A percentile compares a stretch with the other conserved stretches of the same genome.
Conservation (phyloP, 2,329 filamentous ascomycete species). For the Pseudovirgaria hyperparasitica region DNA sequence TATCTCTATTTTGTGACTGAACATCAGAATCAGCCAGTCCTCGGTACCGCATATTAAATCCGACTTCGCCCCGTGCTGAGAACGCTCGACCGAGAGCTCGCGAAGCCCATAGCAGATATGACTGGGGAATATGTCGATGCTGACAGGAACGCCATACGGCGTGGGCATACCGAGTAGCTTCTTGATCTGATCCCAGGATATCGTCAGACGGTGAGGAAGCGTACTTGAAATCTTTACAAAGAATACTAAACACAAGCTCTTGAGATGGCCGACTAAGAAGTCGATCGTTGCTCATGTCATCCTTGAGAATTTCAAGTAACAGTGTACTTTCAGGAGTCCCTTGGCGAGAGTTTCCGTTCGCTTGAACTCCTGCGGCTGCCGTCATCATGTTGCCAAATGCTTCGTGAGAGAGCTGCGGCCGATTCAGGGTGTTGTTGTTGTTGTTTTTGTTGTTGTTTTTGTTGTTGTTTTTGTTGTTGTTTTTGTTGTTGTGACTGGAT, state of each 20-base stretch:
- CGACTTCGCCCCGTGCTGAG: conserved; percentile 52
- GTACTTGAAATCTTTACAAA: conserved; percentile 62
- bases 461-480: too few relatives aligned
- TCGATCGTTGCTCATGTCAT: conserved; percentile 48
- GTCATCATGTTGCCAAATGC: conserved; percentile 56
- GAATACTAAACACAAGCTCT: conserved; percentile 54
- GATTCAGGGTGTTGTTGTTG: too few relatives aligned
- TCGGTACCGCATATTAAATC: conserved; percentile 23
- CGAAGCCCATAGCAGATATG: conserved; percentile 76
- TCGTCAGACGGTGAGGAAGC: conserved; percentile 48
- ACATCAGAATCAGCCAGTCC: too few relatives aligned
- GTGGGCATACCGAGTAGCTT: conserved; percentile 48
- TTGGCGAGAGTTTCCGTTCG: conserved; percentile 55
- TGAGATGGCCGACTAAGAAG: conserved; percentile 60
- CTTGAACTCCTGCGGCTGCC: conserved; percentile 54
- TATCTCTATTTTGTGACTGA: too few relatives aligned
- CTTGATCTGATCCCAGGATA: conserved; percentile 53
- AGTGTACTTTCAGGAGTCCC: conserved; percentile 67
- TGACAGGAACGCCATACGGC: conserved; percentile 68
- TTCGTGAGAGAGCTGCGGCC: too few relatives aligned
- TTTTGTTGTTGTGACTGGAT: conserved; percentile 8
- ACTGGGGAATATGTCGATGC: conserved; percentile 46
- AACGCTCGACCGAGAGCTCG: conserved; percentile 71
- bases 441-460: too few relatives aligned
- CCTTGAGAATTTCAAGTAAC: conserved; percentile 65